Percentiles rank a stretch among this genome's conserved stretches.
Evolutionary conservation across 2,329 filamentous ascomycete genomes (phyloP).

Genomic region (Dactylonectria estremocensis): DNA sequence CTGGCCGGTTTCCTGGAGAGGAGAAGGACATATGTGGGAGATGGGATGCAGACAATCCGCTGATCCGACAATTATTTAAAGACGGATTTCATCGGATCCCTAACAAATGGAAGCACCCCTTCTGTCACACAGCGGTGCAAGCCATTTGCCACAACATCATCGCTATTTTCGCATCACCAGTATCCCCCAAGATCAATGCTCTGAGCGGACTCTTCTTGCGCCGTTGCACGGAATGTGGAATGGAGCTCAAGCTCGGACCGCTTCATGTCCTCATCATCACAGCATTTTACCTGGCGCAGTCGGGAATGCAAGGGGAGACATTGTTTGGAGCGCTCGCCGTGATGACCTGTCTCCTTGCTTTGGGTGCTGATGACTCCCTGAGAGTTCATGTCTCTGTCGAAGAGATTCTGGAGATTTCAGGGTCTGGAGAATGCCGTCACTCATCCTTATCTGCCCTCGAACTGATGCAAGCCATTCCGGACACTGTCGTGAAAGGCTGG

Average conservation of each 20-base stretch:
- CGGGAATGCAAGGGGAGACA: slow-evolving; percentile 28
- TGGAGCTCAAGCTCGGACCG: slow-evolving; percentile 25
- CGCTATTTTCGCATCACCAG: background rate
- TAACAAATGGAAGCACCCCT: slow-evolving; percentile 29
- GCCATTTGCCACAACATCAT: slow-evolving; percentile 24
- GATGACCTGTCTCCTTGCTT: slow-evolving; percentile 10
- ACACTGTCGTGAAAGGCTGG: slow-evolving; percentile 9
- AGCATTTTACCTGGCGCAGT: slow-evolving; percentile 25
- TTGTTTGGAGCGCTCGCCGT: slow-evolving; percentile 34
- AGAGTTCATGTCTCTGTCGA: slow-evolving; percentile 22
- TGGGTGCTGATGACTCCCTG: background rate
- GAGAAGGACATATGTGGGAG: slow-evolving; percentile 35
- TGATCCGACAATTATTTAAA: slow-evolving; percentile 3
- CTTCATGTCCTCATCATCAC: slow-evolving; percentile 22
- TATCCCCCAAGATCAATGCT: background rate
- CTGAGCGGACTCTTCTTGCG: slow-evolving; percentile 25
- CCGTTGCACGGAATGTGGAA: slow-evolving; percentile 27
- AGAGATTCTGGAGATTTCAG: slow-evolving; percentile 13
- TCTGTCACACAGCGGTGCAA: slow-evolving; percentile 31
- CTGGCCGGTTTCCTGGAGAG: slow-evolving; percentile 25
- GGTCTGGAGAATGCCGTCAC: slow-evolving; percentile 13
- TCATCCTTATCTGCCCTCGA: background rate
- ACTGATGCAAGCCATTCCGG: slow-evolving; percentile 14
- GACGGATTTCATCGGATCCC: slow-evolving; percentile 26
- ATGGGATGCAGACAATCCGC: slow-evolving; percentile 15